Percentiles rank a stretch among this genome's conserved stretches.
Conservation (phyloP, 805 yeast species). For the Kockiozyma suomiensis region DNA sequence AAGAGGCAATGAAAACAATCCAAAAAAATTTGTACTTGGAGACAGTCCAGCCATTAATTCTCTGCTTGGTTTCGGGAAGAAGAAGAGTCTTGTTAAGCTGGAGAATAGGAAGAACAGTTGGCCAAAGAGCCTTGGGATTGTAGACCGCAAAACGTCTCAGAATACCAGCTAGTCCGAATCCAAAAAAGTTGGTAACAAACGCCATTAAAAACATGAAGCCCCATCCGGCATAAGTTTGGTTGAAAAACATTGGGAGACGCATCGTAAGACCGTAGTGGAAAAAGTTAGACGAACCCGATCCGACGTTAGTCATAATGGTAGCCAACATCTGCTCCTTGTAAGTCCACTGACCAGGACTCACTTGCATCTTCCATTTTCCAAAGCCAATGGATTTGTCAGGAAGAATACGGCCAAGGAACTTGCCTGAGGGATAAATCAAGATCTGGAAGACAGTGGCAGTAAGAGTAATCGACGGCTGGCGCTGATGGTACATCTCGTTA, state of each 20-base stretch:
- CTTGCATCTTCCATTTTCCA: slow-evolving; percentile 45
- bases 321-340: slow-evolving; percentile 67
- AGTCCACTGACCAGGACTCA: slow-evolving; percentile 69
- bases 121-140: slow-evolving; percentile 67
- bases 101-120: slow-evolving; percentile 60
- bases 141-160: slow-evolving; percentile 61
- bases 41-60: slow-evolving; percentile 58
- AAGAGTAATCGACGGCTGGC: slow-evolving; percentile 56
- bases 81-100: slow-evolving; percentile 53
- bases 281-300: slow-evolving; percentile 40
- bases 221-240: slow-evolving; percentile 12
- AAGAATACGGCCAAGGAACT: slow-evolving; percentile 46
- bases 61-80: slow-evolving; percentile 15
- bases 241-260: slow-evolving; percentile 15
- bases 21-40: slow-evolving; percentile 55
- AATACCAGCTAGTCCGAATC: slow-evolving; percentile 69
- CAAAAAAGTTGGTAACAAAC: slow-evolving; percentile 56
- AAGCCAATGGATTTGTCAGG: slow-evolving; percentile 58
- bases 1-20: slow-evolving; percentile 45
- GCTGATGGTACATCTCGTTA: slow-evolving; percentile 59
- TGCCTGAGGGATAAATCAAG: slow-evolving; percentile 63
- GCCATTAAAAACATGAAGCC: slow-evolving; percentile 23
- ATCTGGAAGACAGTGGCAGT: slow-evolving; percentile 59
- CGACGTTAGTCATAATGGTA: slow-evolving; percentile 45
- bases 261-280: slow-evolving; percentile 50